These are phyloP conservation scores for Lachancea waltii DNA, from an alignment of 805 yeast genomes.

Conservation along the genomic window DNA sequence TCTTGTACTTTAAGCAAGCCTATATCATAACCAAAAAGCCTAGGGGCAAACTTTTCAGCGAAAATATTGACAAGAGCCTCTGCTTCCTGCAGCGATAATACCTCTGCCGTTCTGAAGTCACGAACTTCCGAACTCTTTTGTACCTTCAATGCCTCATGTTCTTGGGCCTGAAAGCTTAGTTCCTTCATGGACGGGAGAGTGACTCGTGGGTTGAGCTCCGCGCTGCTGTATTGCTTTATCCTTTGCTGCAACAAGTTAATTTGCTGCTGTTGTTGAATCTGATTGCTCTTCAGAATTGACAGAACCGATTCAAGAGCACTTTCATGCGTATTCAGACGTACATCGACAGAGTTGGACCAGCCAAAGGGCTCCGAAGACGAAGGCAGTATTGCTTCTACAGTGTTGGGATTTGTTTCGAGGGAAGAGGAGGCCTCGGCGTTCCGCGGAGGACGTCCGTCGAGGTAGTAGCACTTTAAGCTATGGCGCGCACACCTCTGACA, in stretches of 20 bases:
- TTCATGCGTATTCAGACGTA: constrained; percentile 36
- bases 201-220: not conserved
- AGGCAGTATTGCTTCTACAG: not conserved
- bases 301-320: constrained; percentile 36
- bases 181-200: not conserved
- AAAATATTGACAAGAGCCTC: constrained; percentile 46
- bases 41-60: constrained; percentile 51
- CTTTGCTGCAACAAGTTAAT: constrained; percentile 13
- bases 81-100: constrained; percentile 34
- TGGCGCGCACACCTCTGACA: constrained; percentile 51
- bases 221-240: constrained; percentile 1
- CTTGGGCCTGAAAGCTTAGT: too few species aligned
- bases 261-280: constrained; percentile 17
- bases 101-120: constrained; percentile 33
- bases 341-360: constrained; percentile 37
- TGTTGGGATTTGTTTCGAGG: too few species aligned
- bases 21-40: constrained; percentile 59
- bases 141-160: too few species aligned
- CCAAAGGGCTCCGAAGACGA: too few species aligned
- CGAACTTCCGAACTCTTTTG: not conserved
- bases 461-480: constrained; percentile 47
- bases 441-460: constrained; percentile 19
- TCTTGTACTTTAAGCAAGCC: constrained; percentile 42
- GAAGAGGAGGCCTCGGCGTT: too few species aligned
- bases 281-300: constrained; percentile 28